Percentiles rank a stretch among this genome's conserved stretches.
Conservation (phyloP, 192 early-diverging fungal genomes). For the Phycomyces nitens region DNA sequence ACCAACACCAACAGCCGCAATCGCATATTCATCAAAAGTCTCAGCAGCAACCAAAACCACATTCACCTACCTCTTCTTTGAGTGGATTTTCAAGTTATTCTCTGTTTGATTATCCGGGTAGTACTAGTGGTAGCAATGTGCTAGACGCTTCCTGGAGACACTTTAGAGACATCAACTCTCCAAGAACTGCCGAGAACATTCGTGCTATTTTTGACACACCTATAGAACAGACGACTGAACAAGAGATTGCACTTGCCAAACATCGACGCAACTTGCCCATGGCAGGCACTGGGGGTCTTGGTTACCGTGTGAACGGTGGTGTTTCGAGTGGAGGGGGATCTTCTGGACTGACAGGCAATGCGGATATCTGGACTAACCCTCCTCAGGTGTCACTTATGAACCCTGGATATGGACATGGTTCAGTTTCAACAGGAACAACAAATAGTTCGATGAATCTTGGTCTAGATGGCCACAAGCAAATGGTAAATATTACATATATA, state of each 20-base stretch:
- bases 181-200: conserved; percentile 12
- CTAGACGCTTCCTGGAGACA: conserved; percentile 14
- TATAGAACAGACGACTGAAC: too few species aligned
- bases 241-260: too few species aligned
- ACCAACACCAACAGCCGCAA: not conserved
- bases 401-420: conserved; percentile 1
- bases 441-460: not conserved
- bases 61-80: not conserved
- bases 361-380: conserved; percentile 17
- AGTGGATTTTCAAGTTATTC: conserved; percentile 9
- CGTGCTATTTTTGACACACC: conserved; percentile 17
- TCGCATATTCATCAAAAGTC: not conserved
- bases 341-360: not conserved
- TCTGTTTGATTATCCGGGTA: conserved; percentile 23
- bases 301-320: too few species aligned
- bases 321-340: too few species aligned
- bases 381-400: conserved; percentile 5
- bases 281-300: too few species aligned
- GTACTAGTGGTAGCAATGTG: not conserved
- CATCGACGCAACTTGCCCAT: too few species aligned
- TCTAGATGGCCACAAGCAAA: conserved; percentile 3
- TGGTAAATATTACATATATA: conserved; percentile 14
- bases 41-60: not conserved
- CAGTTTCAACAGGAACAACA: conserved; percentile 1
- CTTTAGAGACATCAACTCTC: conserved; percentile 18